phyloP scores from a whole-genome alignment of 1,284 basidiomycete genomes.

The Gymnopus androsaceus region DNA sequence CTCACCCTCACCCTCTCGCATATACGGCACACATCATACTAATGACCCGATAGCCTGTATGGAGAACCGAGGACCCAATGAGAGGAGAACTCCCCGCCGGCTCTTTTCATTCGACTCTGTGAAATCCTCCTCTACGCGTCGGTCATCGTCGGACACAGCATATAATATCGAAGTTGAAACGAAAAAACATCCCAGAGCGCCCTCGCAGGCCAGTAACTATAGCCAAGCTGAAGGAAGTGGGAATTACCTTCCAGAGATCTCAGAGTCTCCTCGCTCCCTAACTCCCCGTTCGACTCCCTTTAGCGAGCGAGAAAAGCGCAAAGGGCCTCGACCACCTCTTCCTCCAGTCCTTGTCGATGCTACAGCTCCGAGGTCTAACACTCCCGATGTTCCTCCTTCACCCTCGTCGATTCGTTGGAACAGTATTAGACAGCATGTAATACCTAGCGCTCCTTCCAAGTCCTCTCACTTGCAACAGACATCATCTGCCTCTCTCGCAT shows the following conservation, averaged over 20 bases:
- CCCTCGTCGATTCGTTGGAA: constrained; percentile 53
- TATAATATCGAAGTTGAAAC: constrained; percentile 14
- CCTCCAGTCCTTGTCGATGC: constrained; percentile 25
- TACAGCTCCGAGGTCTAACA: constrained; percentile 2
- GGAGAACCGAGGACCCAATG: neutral
- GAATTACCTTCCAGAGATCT: constrained; percentile 6
- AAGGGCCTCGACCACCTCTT: constrained; percentile 9
- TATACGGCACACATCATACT: too few relatives aligned
- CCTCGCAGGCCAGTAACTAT: constrained; percentile 18
- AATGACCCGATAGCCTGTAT: too few relatives aligned
- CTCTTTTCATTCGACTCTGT: constrained; percentile 40
- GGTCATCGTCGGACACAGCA: constrained; percentile 25
- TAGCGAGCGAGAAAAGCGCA: neutral
- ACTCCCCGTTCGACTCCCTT: constrained; percentile 3
- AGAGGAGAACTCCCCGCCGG: constrained; percentile 27
- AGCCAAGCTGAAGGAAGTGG: constrained; percentile 12
- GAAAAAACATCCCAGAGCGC: constrained; percentile 13
- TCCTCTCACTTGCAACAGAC: constrained; percentile 8
- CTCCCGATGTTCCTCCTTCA: constrained; percentile 30
- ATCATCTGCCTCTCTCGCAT: constrained; percentile 2
- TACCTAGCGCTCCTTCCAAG: constrained; percentile 34
- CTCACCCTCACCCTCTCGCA: too few relatives aligned
- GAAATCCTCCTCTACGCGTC: constrained; percentile 26
- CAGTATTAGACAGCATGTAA: constrained; percentile 51
- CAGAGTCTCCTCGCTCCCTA: constrained; percentile 5